Percentiles rank a stretch among this genome's conserved stretches.
Conservation (phyloP, 441 rosid species). For the Hura crepitans region DNA sequence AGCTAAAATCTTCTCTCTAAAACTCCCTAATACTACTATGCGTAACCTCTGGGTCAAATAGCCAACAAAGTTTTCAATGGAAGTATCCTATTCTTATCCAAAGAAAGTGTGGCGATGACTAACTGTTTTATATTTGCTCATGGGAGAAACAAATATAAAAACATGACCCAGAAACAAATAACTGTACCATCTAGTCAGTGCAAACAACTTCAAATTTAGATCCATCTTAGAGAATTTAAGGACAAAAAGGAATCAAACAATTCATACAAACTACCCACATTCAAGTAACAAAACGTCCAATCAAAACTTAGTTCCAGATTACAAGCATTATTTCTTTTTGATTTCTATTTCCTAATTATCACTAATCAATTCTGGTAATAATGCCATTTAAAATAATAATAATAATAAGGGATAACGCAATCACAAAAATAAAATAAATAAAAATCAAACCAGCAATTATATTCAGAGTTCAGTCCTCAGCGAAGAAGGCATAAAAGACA, state of each 20-base stretch:
- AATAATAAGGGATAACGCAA: background rate
- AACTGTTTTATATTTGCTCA: background rate
- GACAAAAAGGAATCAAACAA: background rate
- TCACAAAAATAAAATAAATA: too few species aligned
- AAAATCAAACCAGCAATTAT: background rate
- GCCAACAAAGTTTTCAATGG: background rate
- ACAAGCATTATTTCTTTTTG: background rate
- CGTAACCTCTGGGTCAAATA: background rate
- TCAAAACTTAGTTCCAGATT: background rate
- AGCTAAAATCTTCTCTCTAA: background rate
- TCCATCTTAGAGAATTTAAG: background rate
- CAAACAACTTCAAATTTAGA: background rate
- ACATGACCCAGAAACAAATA: background rate
- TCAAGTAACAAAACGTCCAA: background rate
- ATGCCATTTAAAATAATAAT: background rate
- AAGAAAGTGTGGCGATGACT: background rate
- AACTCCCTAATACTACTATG: background rate
- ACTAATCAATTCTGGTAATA: background rate
- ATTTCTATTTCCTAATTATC: background rate
- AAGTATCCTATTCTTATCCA: background rate
- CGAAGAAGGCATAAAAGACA: background rate
- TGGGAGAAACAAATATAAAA: background rate
- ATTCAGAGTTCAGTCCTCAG: background rate
- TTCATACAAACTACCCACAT: background rate
- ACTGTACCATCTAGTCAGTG: background rate